These are phyloP conservation scores for Striga hermonthica DNA, from an alignment of 305 asterid species.

Conservation along the genomic window DNA sequence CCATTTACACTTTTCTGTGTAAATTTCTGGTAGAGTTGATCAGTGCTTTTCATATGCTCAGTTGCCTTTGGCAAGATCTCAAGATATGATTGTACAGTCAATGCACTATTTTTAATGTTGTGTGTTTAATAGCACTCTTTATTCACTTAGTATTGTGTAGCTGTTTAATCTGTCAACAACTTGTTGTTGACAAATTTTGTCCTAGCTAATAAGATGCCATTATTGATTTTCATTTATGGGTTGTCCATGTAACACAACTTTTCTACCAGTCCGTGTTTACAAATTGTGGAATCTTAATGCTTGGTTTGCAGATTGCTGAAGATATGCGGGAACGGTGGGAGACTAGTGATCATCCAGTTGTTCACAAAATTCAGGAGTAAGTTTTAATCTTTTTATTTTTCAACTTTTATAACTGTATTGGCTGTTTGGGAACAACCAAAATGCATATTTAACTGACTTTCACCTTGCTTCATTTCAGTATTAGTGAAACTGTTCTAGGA, in stretches of 20 bases:
- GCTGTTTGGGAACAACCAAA: background rate
- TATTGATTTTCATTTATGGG: background rate
- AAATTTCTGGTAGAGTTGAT: background rate
- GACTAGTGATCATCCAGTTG: slow-evolving; percentile 91
- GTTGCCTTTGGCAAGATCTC: slow-evolving; percentile 10
- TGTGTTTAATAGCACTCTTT: no score
- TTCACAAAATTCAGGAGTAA: slow-evolving; percentile 93
- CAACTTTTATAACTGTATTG: slow-evolving; percentile 12
- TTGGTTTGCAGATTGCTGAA: slow-evolving; percentile 69
- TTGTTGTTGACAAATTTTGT: no score
- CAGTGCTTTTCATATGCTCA: background rate
- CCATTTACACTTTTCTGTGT: background rate
- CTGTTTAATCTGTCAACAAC: no score
- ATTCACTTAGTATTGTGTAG: background rate
- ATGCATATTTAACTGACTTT: slow-evolving; percentile 26
- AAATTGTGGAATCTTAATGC: slow-evolving; percentile 14
- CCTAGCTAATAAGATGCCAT: no score
- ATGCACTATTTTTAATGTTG: background rate
- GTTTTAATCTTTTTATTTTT: slow-evolving; percentile 23
- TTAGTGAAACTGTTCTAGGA: slow-evolving; percentile 86
- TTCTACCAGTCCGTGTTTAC: background rate
- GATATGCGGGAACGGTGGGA: slow-evolving; percentile 94
- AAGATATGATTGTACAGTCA: background rate
- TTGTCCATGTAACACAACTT: background rate
- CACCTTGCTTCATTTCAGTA: slow-evolving; percentile 45